A percentile compares a stretch with the other conserved stretches of the same genome.
These are phyloP conservation scores for Leccinum ochraceum DNA, from an alignment of 768 basidiomycete species.

Conservation along the genomic window DNA sequence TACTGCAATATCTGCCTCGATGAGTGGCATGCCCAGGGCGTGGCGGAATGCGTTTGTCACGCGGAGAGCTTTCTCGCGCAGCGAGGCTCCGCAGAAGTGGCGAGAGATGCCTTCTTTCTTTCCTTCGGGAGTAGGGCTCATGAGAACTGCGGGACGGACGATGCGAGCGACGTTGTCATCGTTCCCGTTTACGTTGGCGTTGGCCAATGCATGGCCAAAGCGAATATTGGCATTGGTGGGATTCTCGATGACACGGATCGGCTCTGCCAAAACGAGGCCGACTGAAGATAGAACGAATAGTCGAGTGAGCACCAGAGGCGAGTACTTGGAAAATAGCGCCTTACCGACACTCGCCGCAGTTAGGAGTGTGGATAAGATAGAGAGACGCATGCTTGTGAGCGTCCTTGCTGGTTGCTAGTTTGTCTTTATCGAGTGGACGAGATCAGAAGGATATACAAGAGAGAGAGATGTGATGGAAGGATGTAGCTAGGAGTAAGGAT, in stretches of 20 bases:
- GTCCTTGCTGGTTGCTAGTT: not conserved
- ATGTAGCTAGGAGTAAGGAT: not conserved
- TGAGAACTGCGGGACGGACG: slow-evolving; percentile 15
- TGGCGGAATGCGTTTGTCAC: slow-evolving; percentile 57
- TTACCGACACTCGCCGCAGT: slow-evolving; percentile 38
- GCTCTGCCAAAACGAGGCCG: slow-evolving; percentile 47
- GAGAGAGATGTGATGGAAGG: not conserved
- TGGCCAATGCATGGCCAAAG: slow-evolving; percentile 40
- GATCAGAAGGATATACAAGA: slow-evolving; percentile 3
- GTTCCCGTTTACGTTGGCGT: slow-evolving; percentile 31
- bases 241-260: slow-evolving; percentile 47
- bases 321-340: slow-evolving; percentile 7
- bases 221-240: slow-evolving; percentile 38
- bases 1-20: slow-evolving; percentile 31
- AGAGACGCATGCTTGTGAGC: slow-evolving; percentile 37
- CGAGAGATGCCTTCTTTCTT: slow-evolving; percentile 15
- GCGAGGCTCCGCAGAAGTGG: slow-evolving; percentile 36
- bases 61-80: slow-evolving; percentile 51
- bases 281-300: slow-evolving; percentile 14
- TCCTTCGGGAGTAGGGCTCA: slow-evolving; percentile 9
- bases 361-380: slow-evolving; percentile 38
- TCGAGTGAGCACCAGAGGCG: slow-evolving; percentile 1
- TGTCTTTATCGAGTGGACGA: not conserved
- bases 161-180: slow-evolving; percentile 27
- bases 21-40: slow-evolving; percentile 53